Percentiles rank a stretch among this genome's conserved stretches.
phyloP scores from a whole-genome alignment of 2,329 filamentous ascomycete genomes.

The Botrytis cinerea region DNA sequence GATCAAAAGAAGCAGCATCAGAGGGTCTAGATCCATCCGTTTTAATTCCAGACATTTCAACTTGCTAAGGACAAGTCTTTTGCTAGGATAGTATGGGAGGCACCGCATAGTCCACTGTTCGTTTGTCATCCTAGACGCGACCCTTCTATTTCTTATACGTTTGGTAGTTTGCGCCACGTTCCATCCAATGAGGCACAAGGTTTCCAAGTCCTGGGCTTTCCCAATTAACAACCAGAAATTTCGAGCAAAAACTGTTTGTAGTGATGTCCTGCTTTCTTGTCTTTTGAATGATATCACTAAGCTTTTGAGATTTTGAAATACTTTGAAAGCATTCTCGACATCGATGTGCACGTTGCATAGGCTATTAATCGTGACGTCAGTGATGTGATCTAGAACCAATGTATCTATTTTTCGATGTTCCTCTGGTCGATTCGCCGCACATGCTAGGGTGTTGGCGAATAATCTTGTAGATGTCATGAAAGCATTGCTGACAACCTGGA shows the following conservation, averaged over 20 bases:
- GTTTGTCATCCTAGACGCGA: conserved; percentile 22
- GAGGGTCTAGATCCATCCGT: conserved; percentile 39
- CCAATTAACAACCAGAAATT: conserved; percentile 54
- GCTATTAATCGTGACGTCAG: conserved; percentile 50
- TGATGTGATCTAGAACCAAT: conserved; percentile 53
- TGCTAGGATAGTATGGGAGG: conserved; percentile 34
- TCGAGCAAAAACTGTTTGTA: conserved; percentile 46
- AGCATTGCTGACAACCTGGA: conserved; percentile 51
- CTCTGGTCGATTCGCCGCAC: conserved; percentile 49
- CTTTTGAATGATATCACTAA: conserved; percentile 51
- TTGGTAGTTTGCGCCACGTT: conserved; percentile 34
- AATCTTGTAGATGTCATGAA: conserved; percentile 53
- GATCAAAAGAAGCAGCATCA: conserved; percentile 35
- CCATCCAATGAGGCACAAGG: conserved; percentile 51
- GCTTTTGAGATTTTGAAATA: conserved; percentile 47
- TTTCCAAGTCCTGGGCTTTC: conserved; percentile 49
- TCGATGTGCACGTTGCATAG: conserved; percentile 56
- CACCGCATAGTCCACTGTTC: conserved; percentile 38
- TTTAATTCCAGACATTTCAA: conserved; percentile 41
- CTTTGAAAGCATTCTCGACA: conserved; percentile 50
- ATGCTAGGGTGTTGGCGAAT: conserved; percentile 55
- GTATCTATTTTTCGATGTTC: conserved; percentile 48
- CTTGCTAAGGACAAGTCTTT: conserved; percentile 25
- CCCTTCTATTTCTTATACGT: conserved; percentile 30
- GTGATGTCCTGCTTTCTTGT: conserved; percentile 45